Conservation (phyloP, 176 grass and related monocot genomes). For the Microstegium vimineum region DNA sequence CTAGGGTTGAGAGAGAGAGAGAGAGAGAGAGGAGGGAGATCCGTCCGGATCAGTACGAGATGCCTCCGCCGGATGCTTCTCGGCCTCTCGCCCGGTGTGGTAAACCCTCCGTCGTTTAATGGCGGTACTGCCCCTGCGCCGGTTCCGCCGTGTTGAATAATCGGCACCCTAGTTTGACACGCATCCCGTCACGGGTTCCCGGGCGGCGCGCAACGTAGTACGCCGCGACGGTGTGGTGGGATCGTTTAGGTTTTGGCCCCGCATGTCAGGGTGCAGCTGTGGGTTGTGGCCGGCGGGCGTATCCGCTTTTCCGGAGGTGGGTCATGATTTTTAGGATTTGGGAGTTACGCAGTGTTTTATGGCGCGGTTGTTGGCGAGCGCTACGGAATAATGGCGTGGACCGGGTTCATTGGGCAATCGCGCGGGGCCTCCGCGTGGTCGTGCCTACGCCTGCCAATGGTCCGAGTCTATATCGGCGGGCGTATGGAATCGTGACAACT, state of each 20-base stretch:
- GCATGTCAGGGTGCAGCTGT: background rate
- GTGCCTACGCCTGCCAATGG: background rate
- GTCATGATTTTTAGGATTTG: background rate
- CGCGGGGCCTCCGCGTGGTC: background rate
- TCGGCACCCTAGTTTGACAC: conserved; percentile 19
- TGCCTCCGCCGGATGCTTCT: conserved; percentile 34
- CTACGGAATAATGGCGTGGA: background rate
- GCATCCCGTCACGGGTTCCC: background rate
- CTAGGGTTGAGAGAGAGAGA: background rate
- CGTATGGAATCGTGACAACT: background rate
- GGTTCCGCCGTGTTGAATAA: background rate
- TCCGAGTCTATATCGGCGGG: conserved; percentile 12
- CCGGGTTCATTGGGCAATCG: background rate
- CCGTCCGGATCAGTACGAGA: conserved; percentile 9
- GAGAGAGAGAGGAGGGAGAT: no score
- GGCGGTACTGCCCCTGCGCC: background rate
- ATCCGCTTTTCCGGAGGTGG: background rate
- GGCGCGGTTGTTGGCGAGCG: background rate
- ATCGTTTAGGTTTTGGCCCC: background rate
- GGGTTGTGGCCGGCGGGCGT: background rate
- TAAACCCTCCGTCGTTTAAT: background rate
- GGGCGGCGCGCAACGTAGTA: background rate
- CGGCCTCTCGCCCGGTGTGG: background rate
- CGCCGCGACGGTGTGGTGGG: background rate
- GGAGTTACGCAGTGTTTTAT: background rate